These are phyloP conservation scores for Dactylonectria estremocensis DNA, from an alignment of 2,329 filamentous ascomycete species.

Conservation along the genomic window DNA sequence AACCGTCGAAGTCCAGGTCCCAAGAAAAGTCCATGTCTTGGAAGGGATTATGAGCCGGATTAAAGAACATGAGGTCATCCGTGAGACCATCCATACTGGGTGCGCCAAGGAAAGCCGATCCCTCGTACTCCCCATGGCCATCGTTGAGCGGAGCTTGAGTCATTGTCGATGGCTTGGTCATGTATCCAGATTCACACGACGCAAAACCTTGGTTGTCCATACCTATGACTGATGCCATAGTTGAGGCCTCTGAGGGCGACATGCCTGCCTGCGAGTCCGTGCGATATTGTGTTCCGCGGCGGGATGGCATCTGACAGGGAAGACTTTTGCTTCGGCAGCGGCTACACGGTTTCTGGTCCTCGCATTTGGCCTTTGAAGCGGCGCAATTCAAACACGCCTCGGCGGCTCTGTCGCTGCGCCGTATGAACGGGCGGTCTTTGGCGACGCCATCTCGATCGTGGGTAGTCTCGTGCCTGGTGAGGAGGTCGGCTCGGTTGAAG, in stretches of 20 bases:
- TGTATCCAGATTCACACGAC: slow-evolving; percentile 37
- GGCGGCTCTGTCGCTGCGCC: slow-evolving; percentile 45
- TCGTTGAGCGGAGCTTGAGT: slow-evolving; percentile 35
- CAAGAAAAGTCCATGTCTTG: slow-evolving; percentile 43
- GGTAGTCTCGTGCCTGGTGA: slow-evolving; percentile 47
- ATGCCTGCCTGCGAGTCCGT: slow-evolving; percentile 44
- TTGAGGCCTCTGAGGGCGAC: slow-evolving; percentile 45
- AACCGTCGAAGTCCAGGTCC: slow-evolving; percentile 39
- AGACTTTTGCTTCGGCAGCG: slow-evolving; percentile 48
- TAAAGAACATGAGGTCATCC: slow-evolving; percentile 36
- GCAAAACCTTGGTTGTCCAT: slow-evolving; percentile 38
- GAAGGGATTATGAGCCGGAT: slow-evolving; percentile 31
- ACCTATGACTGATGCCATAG: slow-evolving; percentile 37
- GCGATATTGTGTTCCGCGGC: slow-evolving; percentile 45
- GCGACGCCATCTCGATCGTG: slow-evolving; percentile 47
- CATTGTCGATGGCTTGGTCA: slow-evolving; percentile 29
- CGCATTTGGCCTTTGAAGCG: slow-evolving; percentile 48
- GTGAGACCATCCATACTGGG: slow-evolving; percentile 34
- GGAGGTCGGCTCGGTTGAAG: slow-evolving; percentile 47
- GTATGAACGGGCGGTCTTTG: slow-evolving; percentile 47
- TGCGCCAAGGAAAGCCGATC: slow-evolving; percentile 34
- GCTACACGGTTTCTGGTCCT: slow-evolving; percentile 47
- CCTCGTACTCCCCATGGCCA: slow-evolving; percentile 33
- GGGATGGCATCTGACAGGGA: slow-evolving; percentile 45
- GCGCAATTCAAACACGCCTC: slow-evolving; percentile 49